A percentile compares a stretch with the other conserved stretches of the same genome.
phyloP scores from a whole-genome alignment of 129 eudicot species.

The Flaveria sonorensis region DNA sequence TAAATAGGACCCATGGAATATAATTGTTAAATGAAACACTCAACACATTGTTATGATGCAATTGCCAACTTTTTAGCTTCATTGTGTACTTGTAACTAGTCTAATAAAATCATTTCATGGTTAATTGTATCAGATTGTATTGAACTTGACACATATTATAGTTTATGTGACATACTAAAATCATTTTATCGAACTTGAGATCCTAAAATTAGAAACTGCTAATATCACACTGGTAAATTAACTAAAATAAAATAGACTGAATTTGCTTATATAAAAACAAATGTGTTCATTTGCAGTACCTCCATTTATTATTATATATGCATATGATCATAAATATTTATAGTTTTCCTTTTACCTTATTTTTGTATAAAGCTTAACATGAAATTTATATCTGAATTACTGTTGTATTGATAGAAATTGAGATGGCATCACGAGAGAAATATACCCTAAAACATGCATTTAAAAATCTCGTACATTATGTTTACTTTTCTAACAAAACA shows the following conservation, averaged over 20 bases:
- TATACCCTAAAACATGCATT: neutral
- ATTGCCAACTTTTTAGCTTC: conserved; percentile 17
- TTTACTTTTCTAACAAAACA: neutral
- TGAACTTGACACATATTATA: neutral
- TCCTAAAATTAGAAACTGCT: neutral
- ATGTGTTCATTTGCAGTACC: too few relatives aligned
- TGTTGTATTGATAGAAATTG: neutral
- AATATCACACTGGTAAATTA: neutral
- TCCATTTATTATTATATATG: too few relatives aligned
- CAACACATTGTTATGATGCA: neutral
- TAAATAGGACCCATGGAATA: conserved; percentile 8
- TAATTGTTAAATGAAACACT: conserved; percentile 5
- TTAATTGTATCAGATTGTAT: neutral
- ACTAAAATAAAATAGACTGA: neutral
- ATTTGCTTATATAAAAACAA: too few relatives aligned
- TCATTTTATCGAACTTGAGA: neutral
- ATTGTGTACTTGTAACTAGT: neutral
- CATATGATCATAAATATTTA: too few relatives aligned
- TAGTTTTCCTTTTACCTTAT: too few relatives aligned
- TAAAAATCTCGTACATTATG: neutral
- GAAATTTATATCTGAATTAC: neutral
- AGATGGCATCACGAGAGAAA: neutral
- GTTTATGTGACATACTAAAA: neutral
- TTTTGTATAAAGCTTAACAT: neutral
- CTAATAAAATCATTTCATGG: neutral